Conservation (phyloP, 306 rosid genomes). For the Dryas alaskensis region DNA sequence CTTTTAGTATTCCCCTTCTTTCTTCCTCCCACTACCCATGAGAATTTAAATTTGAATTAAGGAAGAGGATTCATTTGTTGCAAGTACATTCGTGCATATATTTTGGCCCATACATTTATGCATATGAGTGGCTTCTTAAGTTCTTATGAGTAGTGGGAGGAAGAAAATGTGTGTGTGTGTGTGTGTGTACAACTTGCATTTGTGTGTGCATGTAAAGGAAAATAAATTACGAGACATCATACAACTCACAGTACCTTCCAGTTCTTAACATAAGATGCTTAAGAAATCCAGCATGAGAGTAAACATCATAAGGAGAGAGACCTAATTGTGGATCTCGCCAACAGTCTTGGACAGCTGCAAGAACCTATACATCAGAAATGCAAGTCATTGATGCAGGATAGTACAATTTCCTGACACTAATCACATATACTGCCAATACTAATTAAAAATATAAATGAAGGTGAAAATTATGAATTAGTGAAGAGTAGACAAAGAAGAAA, state of each 20-base stretch:
- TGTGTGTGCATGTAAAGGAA: not conserved
- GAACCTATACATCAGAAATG: slow-evolving; percentile 55
- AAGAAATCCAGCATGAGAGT: slow-evolving; percentile 77
- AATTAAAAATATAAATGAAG: not conserved
- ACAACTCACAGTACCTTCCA: slow-evolving; percentile 67
- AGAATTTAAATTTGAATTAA: not conserved
- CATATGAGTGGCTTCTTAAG: not conserved
- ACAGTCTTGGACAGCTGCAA: slow-evolving; percentile 76
- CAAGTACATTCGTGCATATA: not conserved
- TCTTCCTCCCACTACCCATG: not conserved
- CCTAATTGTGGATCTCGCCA: slow-evolving; percentile 83
- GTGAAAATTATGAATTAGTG: not conserved
- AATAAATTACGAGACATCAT: not conserved
- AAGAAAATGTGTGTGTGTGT: too few relatives aligned
- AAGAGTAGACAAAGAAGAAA: not conserved
- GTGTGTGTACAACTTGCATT: too few relatives aligned
- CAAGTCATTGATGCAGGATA: slow-evolving; percentile 25
- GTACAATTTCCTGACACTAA: slow-evolving; percentile 1
- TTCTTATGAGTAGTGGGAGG: not conserved
- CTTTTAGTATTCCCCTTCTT: not conserved
- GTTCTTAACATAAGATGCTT: slow-evolving; percentile 94
- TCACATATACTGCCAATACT: not conserved
- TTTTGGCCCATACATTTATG: not conserved
- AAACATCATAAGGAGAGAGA: slow-evolving; percentile 72
- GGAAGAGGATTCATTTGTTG: not conserved